Evolutionary conservation across 768 basidiomycete genomes (phyloP).

Genomic region (Asterophora lycoperdoides): DNA sequence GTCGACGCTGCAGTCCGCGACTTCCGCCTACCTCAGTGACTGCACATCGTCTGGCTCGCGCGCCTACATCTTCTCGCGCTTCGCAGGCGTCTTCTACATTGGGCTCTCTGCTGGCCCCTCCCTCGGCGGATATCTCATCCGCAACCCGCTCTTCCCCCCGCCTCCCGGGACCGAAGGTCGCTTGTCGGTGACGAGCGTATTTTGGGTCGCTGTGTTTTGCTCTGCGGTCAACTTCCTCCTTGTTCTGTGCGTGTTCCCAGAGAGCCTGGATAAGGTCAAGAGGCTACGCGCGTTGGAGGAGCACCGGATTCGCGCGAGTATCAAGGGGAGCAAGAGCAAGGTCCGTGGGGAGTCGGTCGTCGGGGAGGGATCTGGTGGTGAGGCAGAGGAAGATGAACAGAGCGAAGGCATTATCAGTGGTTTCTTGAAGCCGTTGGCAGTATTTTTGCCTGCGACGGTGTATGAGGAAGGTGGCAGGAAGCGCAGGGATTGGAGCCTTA

Average conservation of each 20-base stretch:
- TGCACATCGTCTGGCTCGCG: slow-evolving; percentile 83
- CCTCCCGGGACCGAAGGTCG: slow-evolving; percentile 4
- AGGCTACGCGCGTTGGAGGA: slow-evolving; percentile 29
- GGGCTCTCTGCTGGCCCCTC: slow-evolving; percentile 77
- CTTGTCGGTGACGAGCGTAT: slow-evolving; percentile 41
- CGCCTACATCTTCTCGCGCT: slow-evolving; percentile 66
- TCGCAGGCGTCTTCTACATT: slow-evolving; percentile 71
- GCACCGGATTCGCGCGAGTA: slow-evolving; percentile 25
- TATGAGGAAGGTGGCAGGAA: slow-evolving; percentile 37
- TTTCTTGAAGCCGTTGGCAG: slow-evolving; percentile 53
- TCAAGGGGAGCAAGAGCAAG: slow-evolving; percentile 17
- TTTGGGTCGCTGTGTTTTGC: slow-evolving; percentile 41
- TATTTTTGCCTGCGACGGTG: slow-evolving; percentile 64
- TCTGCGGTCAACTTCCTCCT: slow-evolving; percentile 56
- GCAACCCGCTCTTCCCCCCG: slow-evolving; percentile 26
- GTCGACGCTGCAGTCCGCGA: slow-evolving; percentile 70
- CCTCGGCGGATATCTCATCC: slow-evolving; percentile 57
- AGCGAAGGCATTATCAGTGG: slow-evolving; percentile 29
- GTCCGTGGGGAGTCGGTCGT: slow-evolving; percentile 13
- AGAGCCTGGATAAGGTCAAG: slow-evolving; percentile 47
- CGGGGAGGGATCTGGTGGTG: slow-evolving; percentile 17
- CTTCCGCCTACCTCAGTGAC: slow-evolving; percentile 80
- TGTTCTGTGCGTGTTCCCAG: slow-evolving; percentile 66
- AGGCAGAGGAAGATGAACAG: not conserved
- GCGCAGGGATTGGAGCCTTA: slow-evolving; percentile 78